Evolutionary conservation across 2,329 filamentous ascomycete species (phyloP).

Genomic region (Alternaria angustiovoidea): DNA sequence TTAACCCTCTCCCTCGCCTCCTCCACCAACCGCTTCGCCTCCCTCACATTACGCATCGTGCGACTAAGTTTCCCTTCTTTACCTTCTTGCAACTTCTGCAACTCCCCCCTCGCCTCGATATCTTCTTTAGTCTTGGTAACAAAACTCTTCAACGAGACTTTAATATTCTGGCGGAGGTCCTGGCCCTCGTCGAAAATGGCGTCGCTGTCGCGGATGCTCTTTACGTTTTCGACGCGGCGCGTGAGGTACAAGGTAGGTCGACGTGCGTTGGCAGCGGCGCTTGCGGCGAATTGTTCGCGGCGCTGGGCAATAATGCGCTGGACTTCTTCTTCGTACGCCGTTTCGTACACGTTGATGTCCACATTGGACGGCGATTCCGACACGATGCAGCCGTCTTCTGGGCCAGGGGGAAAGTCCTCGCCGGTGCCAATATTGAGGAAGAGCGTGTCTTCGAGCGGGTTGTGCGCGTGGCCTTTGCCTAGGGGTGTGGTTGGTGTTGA

Average conservation of each 20-base stretch:
- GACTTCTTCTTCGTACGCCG: slow-evolving; percentile 84
- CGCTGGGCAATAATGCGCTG: slow-evolving; percentile 68
- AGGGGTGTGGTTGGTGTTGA: slow-evolving; percentile 43
- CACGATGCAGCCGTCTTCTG: slow-evolving; percentile 61
- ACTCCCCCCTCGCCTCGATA: slow-evolving; percentile 42
- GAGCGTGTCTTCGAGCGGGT: slow-evolving; percentile 69
- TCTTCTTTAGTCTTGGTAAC: slow-evolving; percentile 48
- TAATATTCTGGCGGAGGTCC: slow-evolving; percentile 36
- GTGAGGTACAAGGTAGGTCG: slow-evolving; percentile 66
- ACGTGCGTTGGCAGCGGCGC: slow-evolving; percentile 29
- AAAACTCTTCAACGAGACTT: slow-evolving; percentile 46
- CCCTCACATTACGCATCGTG: slow-evolving; percentile 43
- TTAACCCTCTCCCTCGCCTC: slow-evolving; percentile 45
- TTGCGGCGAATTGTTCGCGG: slow-evolving; percentile 45
- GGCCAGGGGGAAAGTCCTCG: slow-evolving; percentile 51
- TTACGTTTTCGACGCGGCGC: slow-evolving; percentile 57
- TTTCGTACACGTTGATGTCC: slow-evolving; percentile 88
- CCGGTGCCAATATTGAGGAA: slow-evolving; percentile 81
- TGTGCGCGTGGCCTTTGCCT: slow-evolving; percentile 67
- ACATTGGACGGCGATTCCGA: slow-evolving; percentile 86
- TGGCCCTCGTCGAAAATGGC: slow-evolving; percentile 44
- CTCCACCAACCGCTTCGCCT: slow-evolving; percentile 46
- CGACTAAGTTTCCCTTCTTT: slow-evolving; percentile 44
- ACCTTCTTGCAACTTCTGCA: slow-evolving; percentile 45
- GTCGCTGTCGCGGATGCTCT: slow-evolving; percentile 47